A percentile compares a stretch with the other conserved stretches of the same genome.
Conservation (phyloP, 495 filamentous ascomycete genomes). For the Bombardia bombarda region DNA sequence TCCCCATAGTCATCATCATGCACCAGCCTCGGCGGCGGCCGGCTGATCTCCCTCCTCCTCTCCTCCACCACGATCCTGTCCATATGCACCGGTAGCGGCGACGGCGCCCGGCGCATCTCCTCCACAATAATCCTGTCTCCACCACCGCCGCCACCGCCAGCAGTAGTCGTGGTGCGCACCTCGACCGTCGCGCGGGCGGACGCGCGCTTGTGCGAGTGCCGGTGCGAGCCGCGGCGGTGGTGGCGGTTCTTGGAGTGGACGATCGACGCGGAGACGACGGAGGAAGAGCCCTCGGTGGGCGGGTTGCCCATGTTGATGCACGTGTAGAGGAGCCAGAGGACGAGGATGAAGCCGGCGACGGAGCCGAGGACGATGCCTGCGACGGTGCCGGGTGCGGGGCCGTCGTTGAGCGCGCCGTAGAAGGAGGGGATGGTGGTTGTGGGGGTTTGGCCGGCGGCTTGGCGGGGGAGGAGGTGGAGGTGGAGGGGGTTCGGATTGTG, state of each 20-base stretch:
- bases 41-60: conserved; percentile 11
- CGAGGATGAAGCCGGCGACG: conserved; percentile 72
- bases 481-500: no score
- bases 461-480: no score
- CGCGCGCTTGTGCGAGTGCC: conserved; percentile 4
- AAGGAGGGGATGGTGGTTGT: conserved; percentile 49
- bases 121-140: conserved; percentile 22
- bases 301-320: conserved; percentile 46
- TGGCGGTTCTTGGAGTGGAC: conserved; percentile 22
- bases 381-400: conserved; percentile 63
- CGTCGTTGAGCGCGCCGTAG: conserved; percentile 53
- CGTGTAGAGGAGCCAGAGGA: conserved; percentile 68
- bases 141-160: neutral
- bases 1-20: conserved; percentile 29
- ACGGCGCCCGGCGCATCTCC: conserved; percentile 9
- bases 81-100: no score
- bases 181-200: conserved; percentile 25
- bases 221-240: no score
- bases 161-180: conserved; percentile 22
- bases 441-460: neutral
- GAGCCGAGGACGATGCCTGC: conserved; percentile 77
- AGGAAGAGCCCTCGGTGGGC: conserved; percentile 5
- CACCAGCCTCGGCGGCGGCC: conserved; percentile 16
- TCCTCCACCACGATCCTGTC: conserved; percentile 35
- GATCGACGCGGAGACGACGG: conserved; percentile 25